These are phyloP conservation scores for Arthrobotrys sinensis DNA, from an alignment of 2,329 filamentous ascomycete genomes.

Conservation along the genomic window DNA sequence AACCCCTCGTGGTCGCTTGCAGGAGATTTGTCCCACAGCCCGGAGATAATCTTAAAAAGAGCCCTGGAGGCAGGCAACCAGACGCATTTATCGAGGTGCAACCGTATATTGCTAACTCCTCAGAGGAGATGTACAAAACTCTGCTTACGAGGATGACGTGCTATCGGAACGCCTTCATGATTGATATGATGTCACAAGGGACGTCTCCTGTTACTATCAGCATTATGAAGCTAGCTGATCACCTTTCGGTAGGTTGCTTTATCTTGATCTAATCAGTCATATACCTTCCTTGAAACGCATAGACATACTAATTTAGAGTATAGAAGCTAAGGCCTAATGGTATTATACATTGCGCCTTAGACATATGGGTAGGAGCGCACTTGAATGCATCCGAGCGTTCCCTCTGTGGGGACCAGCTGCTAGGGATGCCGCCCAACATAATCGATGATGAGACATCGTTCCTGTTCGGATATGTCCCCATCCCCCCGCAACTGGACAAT, in stretches of 20 bases:
- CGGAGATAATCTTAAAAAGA: conserved; percentile 58
- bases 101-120: conserved; percentile 52
- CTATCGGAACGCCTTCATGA: conserved; percentile 56
- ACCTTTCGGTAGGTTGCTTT: conserved; percentile 49
- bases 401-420: conserved; percentile 45
- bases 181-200: conserved; percentile 52
- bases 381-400: conserved; percentile 58
- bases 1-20: conserved; percentile 50
- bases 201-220: conserved; percentile 48
- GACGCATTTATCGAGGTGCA: conserved; percentile 48
- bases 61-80: conserved; percentile 49
- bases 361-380: conserved; percentile 59
- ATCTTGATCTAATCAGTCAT: conserved; percentile 3
- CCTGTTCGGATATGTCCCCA: conserved; percentile 56
- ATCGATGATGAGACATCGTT: conserved; percentile 55
- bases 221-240: conserved; percentile 56
- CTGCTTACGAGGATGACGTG: conserved; percentile 51
- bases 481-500: conserved; percentile 54
- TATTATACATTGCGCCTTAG: conserved; percentile 55
- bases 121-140: conserved; percentile 57
- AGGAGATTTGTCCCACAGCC: conserved; percentile 51
- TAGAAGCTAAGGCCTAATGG: conserved; percentile 59
- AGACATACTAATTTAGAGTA: conserved; percentile 14
- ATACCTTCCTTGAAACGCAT: conserved; percentile 36
- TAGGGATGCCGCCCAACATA: conserved; percentile 56